Evolutionary conservation across 176 grass and related monocot genomes (phyloP), one percentile per base, ranked within the genome.

Genomic region (Chrysopogon serrulatus): DNA sequence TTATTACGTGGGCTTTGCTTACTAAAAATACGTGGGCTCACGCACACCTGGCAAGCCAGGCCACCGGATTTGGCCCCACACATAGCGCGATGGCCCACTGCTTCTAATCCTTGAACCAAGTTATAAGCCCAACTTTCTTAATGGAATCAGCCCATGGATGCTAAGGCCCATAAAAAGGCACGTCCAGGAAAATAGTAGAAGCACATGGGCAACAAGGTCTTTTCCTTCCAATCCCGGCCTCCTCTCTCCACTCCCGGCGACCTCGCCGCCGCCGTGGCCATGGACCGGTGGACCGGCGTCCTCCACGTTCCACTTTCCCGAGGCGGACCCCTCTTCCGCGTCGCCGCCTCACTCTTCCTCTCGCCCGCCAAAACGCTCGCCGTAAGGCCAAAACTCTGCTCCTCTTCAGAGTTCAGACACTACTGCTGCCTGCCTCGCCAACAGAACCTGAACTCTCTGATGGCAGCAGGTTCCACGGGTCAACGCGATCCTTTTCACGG

Each of bases 401-500:
- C 4, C 68, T 27, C 0, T 30, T 23, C 26, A 31, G 62, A 17
- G 43, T 74, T 27, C 32, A 54, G 8, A 44, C 70, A 34, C 85
- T 15, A 49, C 4, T 12, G 42, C 42, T 85, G 30, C 6, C 33
- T 5, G 45, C 10, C 41, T 33, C 71, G 42, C 34, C 26, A 12
- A 59, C 16, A 13, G 26, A 23, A 43, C 36, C 61, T 85, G 49
- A 51, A 68, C 7, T 8, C 21, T 36, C 43, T 65, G 32, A 54
- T 28, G 48, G 12, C 62, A 21, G 11, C 73, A 97, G 95, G 76
- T 90, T 53, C 95, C 95, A 32, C 83, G 77, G 27, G 65, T 79
- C 40, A 97, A 97, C 47, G 92, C 81, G 24, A 88, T 94, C 37
- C 91, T 97, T 36, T 97, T 94, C 82, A 91, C 83, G 28, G 95